A percentile compares a stretch with the other conserved stretches of the same genome.
These are phyloP conservation scores for Syncephalis plumigaleata DNA, from an alignment of 371 early-diverging fungal species.

Conservation along the genomic window DNA sequence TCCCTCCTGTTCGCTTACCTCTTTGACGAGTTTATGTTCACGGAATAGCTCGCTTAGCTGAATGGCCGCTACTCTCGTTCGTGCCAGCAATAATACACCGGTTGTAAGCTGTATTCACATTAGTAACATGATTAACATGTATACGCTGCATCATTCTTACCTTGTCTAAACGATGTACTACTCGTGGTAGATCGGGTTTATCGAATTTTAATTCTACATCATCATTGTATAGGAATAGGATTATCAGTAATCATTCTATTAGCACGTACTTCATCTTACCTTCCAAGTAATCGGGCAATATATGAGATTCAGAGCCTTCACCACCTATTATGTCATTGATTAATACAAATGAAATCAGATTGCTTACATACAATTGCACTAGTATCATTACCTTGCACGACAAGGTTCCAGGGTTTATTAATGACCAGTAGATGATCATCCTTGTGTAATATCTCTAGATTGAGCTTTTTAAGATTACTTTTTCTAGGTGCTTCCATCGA, in stretches of 20 bases:
- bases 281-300: not conserved
- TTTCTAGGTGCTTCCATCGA: no score
- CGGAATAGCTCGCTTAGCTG: not conserved
- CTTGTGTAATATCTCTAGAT: slow-evolving; percentile 6
- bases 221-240: not conserved
- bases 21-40: not conserved
- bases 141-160: no score
- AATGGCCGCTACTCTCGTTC: not conserved
- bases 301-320: not conserved
- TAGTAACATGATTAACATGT: no score
- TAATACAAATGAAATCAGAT: no score
- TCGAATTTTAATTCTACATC: not conserved
- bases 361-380: no score
- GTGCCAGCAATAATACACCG: not conserved
- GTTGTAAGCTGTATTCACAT: not conserved
- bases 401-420: slow-evolving; percentile 10
- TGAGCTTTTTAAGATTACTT: no score
- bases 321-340: not conserved
- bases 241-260: not conserved
- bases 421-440: slow-evolving; percentile 19
- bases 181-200: not conserved
- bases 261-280: not conserved
- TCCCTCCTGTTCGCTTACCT: not conserved
- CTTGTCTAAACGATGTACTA: not conserved
- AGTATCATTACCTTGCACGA: slow-evolving; percentile 1